These are phyloP conservation scores for Coelastrella sp. DNA, from an alignment of 139 green algal species.

Conservation along the genomic window DNA sequence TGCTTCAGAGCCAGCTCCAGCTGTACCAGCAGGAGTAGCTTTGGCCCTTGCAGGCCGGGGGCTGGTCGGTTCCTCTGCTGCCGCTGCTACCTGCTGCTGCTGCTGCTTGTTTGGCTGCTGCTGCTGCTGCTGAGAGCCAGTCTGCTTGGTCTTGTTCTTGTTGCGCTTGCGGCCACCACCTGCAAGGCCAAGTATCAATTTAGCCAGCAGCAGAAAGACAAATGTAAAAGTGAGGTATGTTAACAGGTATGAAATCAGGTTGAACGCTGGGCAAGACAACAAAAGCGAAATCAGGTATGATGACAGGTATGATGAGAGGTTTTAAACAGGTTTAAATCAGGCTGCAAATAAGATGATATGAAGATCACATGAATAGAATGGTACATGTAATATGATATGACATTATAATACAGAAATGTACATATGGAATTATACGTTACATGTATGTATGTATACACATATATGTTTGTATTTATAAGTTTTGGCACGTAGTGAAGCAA, in stretches of 20 bases:
- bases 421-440: background rate
- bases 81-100: constrained; percentile 13
- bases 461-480: background rate
- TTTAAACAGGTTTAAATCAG: too few relatives aligned
- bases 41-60: background rate
- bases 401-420: too few relatives aligned
- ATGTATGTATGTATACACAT: background rate
- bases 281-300: too few relatives aligned
- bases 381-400: too few relatives aligned
- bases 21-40: background rate
- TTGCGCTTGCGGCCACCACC: constrained; percentile 32
- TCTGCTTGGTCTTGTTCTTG: constrained; percentile 44
- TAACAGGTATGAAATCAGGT: too few relatives aligned
- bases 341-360: too few relatives aligned
- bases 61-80: background rate
- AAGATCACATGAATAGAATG: background rate
- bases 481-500: background rate
- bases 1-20: background rate
- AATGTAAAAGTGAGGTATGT: background rate
- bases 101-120: constrained; percentile 25
- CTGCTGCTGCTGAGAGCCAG: background rate
- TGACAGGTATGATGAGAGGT: too few relatives aligned
- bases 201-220: background rate
- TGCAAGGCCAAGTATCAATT: background rate
- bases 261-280: too few relatives aligned